Percentiles rank a stretch among this genome's conserved stretches.
phyloP scores from a whole-genome alignment of 805 yeast genomes.

The Candida tibetensis region DNA sequence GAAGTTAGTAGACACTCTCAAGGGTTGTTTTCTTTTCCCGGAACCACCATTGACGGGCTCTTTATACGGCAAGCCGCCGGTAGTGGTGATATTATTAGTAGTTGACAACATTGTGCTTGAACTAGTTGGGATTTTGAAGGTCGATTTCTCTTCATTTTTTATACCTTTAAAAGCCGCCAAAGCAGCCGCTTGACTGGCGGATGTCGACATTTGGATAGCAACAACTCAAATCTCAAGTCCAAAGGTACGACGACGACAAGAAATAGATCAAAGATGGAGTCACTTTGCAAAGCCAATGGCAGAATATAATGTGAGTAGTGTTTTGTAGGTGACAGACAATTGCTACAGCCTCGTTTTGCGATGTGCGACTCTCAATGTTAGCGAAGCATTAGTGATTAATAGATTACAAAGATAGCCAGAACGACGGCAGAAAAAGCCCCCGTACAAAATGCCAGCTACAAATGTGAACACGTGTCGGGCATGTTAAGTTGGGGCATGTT shows the following conservation, averaged over 20 bases:
- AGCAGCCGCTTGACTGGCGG: slow-evolving; percentile 44
- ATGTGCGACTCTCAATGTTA: not conserved
- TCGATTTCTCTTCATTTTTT: slow-evolving; percentile 6
- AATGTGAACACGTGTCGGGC: too few relatives aligned
- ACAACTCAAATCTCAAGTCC: too few relatives aligned
- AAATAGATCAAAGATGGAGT: too few relatives aligned
- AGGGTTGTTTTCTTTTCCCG: not conserved
- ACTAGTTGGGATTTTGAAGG: slow-evolving; percentile 6
- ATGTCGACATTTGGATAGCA: slow-evolving; percentile 7
- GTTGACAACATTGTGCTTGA: not conserved
- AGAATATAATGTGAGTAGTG: too few relatives aligned
- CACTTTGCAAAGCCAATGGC: too few relatives aligned
- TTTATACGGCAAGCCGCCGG: too few relatives aligned
- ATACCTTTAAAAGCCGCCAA: slow-evolving; percentile 40
- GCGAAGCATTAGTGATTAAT: not conserved
- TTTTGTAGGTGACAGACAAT: not conserved
- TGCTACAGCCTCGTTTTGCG: not conserved
- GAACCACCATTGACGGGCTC: not conserved
- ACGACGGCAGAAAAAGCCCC: too few relatives aligned
- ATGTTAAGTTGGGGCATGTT: too few relatives aligned
- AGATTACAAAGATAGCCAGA: too few relatives aligned
- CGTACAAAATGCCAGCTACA: too few relatives aligned
- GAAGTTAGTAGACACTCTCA: not conserved
- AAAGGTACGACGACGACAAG: too few relatives aligned
- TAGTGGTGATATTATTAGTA: too few relatives aligned